Evolutionary conservation across 2,329 filamentous ascomycete species (phyloP), one percentile per base, ranked within the genome.

Genomic region (Stachybotrys echinatus): DNA sequence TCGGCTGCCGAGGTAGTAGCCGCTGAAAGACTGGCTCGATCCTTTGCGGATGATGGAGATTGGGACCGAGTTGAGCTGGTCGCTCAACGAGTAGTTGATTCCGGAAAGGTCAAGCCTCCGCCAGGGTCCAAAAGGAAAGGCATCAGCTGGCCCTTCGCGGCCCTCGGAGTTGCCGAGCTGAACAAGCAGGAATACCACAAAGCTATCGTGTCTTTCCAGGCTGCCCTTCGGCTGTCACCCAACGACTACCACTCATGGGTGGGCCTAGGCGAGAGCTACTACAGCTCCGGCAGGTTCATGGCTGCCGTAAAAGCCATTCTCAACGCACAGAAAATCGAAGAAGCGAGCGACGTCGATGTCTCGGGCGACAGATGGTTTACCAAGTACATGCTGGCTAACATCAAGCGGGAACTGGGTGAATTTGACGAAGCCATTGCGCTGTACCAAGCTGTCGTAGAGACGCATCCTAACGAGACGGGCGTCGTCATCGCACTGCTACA

Each of bases 51-150:
- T 48, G 85, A 91, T 56, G 84, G 88, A 37, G 94, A 99, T 61
- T 99, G 94, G 94, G 94, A 97, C 57, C 84, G 95, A 47, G 95
- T 99, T 7, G 94, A 97, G 70, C 82, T 95, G 19, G 85, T 99
- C 27, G 88, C 94, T 2, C 88, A 92, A 64, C 83, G 95, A 47
- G 88, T 96, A 1, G 85, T 97, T 3, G 89, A 96, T 54, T 96
- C 92, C n/a, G 94, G 94, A 48, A 94, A 91, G 67, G 89, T 92
- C 39, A 88, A 87, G 57, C 89, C 91, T 21, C 84, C 92, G 2
- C 92, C 94, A 10, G 94, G 95, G 1, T 96, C 92, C 1, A 96
- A 95, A 75, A 86, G 88, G 59, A 92, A 89, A 68, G 90, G 91
- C 1, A 85, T 95, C 55, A 96, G 92, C 69, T 99, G 94, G 94